Conservation (phyloP, 805 yeast genomes). For the Torulaspora delbrueckii region DNA sequence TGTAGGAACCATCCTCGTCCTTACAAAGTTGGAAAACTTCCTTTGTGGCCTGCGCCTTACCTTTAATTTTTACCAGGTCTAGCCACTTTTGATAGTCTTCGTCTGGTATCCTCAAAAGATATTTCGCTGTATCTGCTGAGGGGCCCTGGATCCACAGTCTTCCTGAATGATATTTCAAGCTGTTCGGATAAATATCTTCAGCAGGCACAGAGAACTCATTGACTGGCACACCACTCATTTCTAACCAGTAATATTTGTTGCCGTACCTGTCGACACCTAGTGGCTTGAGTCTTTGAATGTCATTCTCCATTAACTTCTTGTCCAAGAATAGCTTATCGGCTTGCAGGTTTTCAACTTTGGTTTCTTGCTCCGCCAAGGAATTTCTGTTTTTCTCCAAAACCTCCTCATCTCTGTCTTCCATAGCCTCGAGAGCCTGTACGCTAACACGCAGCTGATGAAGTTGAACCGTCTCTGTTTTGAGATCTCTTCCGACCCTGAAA, state of each 20-base stretch:
- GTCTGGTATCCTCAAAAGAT: conserved; percentile 32
- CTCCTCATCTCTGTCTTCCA: conserved; percentile 15
- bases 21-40: conserved; percentile 23
- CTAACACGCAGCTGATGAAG: conserved; percentile 6
- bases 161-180: conserved; percentile 70
- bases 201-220: conserved; percentile 37
- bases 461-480: conserved; percentile 23
- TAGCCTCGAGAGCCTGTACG: conserved; percentile 10
- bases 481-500: conserved; percentile 26
- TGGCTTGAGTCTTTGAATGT: conserved; percentile 67
- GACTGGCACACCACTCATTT: conserved; percentile 71
- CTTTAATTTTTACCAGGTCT: conserved; percentile 16
- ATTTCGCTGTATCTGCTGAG: conserved; percentile 41
- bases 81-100: conserved; percentile 32
- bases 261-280: conserved; percentile 79
- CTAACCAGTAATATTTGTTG: conserved; percentile 96
- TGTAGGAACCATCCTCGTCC: conserved; percentile 21
- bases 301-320: conserved; percentile 58
- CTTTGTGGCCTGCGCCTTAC: conserved; percentile 25
- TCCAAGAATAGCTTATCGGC: conserved; percentile 52
- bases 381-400: conserved; percentile 12
- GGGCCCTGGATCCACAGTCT: conserved; percentile 93
- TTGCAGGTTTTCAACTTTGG: conserved; percentile 40
- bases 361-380: conserved; percentile 26
- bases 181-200: conserved; percentile 42